phyloP scores from a whole-genome alignment of 2,329 filamentous ascomycete genomes.

The Fulvia fulva region DNA sequence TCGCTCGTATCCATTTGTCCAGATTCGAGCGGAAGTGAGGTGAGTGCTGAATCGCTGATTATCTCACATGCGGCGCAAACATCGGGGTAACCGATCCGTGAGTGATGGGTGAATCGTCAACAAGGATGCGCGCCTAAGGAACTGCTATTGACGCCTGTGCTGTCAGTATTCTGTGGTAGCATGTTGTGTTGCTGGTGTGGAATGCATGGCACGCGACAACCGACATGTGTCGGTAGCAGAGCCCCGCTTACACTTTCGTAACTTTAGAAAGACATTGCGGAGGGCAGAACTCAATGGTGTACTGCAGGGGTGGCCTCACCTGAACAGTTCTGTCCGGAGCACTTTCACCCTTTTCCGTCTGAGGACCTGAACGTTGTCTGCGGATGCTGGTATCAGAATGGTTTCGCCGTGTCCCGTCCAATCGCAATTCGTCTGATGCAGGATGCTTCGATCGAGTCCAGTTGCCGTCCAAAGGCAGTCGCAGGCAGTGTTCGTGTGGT shows the following conservation, averaged over 20 bases:
- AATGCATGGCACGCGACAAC: slow-evolving; percentile 13
- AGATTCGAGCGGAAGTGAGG: slow-evolving; percentile 1
- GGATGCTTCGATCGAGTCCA: background rate
- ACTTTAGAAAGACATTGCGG: background rate
- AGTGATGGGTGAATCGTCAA: background rate
- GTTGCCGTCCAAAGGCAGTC: background rate
- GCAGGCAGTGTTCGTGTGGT: background rate
- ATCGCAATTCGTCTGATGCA: background rate
- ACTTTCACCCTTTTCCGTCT: background rate
- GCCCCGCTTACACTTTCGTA: background rate
- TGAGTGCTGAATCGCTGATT: slow-evolving; percentile 2
- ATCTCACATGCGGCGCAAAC: background rate
- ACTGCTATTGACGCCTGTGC: background rate
- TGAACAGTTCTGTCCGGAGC: background rate
- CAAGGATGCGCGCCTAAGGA: background rate
- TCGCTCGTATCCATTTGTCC: background rate
- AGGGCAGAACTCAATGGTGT: slow-evolving; percentile 1
- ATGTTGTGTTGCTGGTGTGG: slow-evolving; percentile 14
- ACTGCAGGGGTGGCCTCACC: background rate
- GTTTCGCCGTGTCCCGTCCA: background rate
- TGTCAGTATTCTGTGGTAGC: slow-evolving; percentile 9
- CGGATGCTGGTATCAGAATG: background rate
- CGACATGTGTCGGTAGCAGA: background rate
- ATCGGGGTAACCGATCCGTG: background rate
- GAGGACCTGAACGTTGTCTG: background rate